Conservation (phyloP, 495 filamentous ascomycete species). For the Xylaria venustula region DNA sequence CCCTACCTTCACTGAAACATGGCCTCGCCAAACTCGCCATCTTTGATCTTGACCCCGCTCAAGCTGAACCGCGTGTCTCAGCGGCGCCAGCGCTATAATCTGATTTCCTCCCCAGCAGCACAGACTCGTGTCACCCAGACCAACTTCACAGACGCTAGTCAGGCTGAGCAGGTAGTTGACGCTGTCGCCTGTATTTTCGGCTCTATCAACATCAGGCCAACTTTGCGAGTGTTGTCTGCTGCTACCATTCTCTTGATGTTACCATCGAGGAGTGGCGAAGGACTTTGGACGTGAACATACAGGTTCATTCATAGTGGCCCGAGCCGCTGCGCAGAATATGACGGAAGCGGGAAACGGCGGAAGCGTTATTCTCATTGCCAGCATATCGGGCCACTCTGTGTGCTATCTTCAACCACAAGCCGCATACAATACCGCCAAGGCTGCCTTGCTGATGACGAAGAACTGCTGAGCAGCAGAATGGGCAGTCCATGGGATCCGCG, state of each 20-base stretch:
- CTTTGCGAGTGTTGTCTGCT: constrained; percentile 64
- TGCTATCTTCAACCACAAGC: constrained; percentile 65
- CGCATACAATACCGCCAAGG: constrained; percentile 66
- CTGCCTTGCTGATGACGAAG: constrained; percentile 54
- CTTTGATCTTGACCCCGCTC: not conserved
- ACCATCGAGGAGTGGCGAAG: constrained; percentile 48
- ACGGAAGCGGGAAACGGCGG: constrained; percentile 46
- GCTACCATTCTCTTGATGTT: constrained; percentile 53
- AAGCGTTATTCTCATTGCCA: constrained; percentile 61
- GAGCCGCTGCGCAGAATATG: constrained; percentile 56
- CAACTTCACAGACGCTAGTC: not conserved
- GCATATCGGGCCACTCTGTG: constrained; percentile 60
- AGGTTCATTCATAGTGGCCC: constrained; percentile 63
- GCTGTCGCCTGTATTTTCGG: constrained; percentile 25
- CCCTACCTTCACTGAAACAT: not conserved
- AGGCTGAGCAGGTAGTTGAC: not conserved
- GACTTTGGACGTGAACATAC: constrained; percentile 63
- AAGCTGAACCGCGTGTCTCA: not conserved
- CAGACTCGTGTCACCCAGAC: not conserved
- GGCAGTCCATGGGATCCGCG: constrained; percentile 54
- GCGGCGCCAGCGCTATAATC: not conserved
- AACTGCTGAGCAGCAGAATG: constrained; percentile 63
- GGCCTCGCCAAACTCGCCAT: not conserved
- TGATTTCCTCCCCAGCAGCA: not conserved
- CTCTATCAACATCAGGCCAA: constrained; percentile 52